Conservation (phyloP, 371 early-diverging fungal species). For the Lichtheimia corymbifera region DNA sequence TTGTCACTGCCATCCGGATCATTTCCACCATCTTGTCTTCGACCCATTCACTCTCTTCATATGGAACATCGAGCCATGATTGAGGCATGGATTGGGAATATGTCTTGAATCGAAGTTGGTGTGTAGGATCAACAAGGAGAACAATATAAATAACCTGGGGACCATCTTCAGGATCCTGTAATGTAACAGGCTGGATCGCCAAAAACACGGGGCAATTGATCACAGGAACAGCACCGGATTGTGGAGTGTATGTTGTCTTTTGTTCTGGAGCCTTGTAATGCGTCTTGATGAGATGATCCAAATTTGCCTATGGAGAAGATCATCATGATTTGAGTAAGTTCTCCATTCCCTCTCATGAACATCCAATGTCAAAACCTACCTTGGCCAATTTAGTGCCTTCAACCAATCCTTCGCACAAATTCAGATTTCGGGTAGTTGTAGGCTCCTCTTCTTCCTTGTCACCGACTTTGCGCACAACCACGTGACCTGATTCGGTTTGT, state of each 20-base stretch:
- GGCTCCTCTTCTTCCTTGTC: slow-evolving; percentile 32
- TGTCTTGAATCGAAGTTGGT: slow-evolving; percentile 59
- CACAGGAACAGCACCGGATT: slow-evolving; percentile 48
- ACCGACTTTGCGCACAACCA: slow-evolving; percentile 56
- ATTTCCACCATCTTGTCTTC: slow-evolving; percentile 65
- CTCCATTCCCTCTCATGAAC: background rate
- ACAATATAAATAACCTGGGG: slow-evolving; percentile 53
- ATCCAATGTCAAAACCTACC: slow-evolving; percentile 16
- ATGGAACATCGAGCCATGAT: slow-evolving; percentile 62
- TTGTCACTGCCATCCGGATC: slow-evolving; percentile 57
- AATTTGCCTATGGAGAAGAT: slow-evolving; percentile 47
- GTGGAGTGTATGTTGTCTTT: slow-evolving; percentile 24
- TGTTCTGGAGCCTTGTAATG: slow-evolving; percentile 37
- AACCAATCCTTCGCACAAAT: slow-evolving; percentile 59
- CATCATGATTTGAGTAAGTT: slow-evolving; percentile 3
- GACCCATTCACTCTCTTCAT: slow-evolving; percentile 73
- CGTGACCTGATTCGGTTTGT: slow-evolving; percentile 68
- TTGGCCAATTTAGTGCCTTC: slow-evolving; percentile 62
- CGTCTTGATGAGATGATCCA: slow-evolving; percentile 54
- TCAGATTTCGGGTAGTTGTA: slow-evolving; percentile 48
- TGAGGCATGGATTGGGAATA: slow-evolving; percentile 62
- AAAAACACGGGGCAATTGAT: slow-evolving; percentile 66
- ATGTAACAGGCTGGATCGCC: slow-evolving; percentile 64
- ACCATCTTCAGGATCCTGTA: slow-evolving; percentile 25
- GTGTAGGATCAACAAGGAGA: slow-evolving; percentile 61